Percentiles rank a stretch among this genome's conserved stretches.
These are phyloP conservation scores for Pseudoperonospora humuli DNA, from an alignment of 352 stramenopile species.

Conservation along the genomic window DNA sequence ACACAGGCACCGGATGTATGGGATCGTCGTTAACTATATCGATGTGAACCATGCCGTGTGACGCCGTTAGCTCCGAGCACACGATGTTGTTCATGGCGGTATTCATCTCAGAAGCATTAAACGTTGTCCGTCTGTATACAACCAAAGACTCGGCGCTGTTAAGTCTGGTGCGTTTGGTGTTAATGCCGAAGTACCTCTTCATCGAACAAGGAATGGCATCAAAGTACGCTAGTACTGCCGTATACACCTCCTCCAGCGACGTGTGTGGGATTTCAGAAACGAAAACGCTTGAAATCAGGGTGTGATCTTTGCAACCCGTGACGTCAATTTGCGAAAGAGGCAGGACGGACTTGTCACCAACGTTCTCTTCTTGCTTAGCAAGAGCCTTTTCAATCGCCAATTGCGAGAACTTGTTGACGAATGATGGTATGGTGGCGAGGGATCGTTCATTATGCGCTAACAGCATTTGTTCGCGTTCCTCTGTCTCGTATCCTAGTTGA, in stretches of 20 bases:
- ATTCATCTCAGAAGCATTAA: background rate
- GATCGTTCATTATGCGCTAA: slow-evolving; percentile 19
- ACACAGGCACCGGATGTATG: slow-evolving; percentile 2
- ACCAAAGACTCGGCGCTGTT: slow-evolving; percentile 1
- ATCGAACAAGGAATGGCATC: slow-evolving; percentile 4
- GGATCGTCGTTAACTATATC: slow-evolving; percentile 5
- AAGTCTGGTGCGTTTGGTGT: slow-evolving; percentile 2
- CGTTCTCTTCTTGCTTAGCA: background rate
- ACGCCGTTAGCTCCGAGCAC: slow-evolving; percentile 5
- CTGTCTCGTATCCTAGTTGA: slow-evolving; percentile 6
- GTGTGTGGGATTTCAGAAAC: slow-evolving; percentile 28
- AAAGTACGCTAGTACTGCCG: slow-evolving; percentile 10
- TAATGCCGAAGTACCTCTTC: slow-evolving; percentile 15
- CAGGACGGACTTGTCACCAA: slow-evolving; percentile 5
- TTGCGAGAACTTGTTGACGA: slow-evolving; percentile 18
- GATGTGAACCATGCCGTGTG: slow-evolving; percentile 7
- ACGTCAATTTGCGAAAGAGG: slow-evolving; percentile 28
- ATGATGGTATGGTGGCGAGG: slow-evolving; percentile 14
- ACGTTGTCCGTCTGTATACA: background rate
- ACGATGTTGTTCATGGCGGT: slow-evolving; percentile 4
- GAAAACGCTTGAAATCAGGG: slow-evolving; percentile 29
- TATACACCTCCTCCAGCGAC: slow-evolving; percentile 13
- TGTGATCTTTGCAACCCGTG: slow-evolving; percentile 20
- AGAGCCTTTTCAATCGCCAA: slow-evolving; percentile 16
- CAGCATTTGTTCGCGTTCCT: slow-evolving; percentile 16